These are phyloP conservation scores for Aspergillus neoniger DNA, from an alignment of 2,329 filamentous ascomycete genomes.

Conservation along the genomic window DNA sequence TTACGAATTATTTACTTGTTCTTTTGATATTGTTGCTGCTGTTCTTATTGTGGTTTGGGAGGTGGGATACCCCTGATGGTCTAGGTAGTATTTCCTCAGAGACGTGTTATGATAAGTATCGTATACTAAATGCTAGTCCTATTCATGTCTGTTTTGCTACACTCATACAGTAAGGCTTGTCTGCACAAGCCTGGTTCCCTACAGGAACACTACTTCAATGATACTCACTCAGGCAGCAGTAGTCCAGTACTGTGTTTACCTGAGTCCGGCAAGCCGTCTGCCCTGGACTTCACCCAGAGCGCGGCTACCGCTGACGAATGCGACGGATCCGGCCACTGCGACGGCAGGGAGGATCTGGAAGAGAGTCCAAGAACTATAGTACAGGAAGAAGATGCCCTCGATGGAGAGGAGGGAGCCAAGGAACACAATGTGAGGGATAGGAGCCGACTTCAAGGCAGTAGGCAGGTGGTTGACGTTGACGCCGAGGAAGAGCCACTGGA, in stretches of 20 bases:
- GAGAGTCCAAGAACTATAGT: constrained; percentile 89
- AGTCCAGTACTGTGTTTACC: constrained; percentile 43
- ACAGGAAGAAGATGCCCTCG: constrained; percentile 90
- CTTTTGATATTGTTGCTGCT: background rate
- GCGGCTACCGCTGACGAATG: constrained; percentile 84
- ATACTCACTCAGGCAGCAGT: background rate
- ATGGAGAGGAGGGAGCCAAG: constrained; percentile 83
- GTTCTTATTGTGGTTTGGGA: background rate
- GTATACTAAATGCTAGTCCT: background rate
- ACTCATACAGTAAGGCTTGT: background rate
- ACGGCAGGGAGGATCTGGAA: constrained; percentile 83
- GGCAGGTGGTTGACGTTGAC: constrained; percentile 78
- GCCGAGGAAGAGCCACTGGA: constrained; percentile 76
- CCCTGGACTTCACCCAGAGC: constrained; percentile 92
- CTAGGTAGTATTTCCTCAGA: background rate
- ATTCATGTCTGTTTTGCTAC: constrained; percentile 1
- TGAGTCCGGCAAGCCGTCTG: constrained; percentile 72
- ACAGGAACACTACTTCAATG: background rate
- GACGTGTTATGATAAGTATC: background rate
- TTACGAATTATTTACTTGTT: background rate
- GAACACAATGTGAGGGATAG: constrained; percentile 80
- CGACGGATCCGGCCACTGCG: constrained; percentile 65
- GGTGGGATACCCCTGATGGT: background rate
- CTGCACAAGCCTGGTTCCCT: background rate
- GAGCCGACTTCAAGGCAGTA: constrained; percentile 73